phyloP scores from a whole-genome alignment of 2,329 filamentous ascomycete species.

The Thelonectria rubi region DNA sequence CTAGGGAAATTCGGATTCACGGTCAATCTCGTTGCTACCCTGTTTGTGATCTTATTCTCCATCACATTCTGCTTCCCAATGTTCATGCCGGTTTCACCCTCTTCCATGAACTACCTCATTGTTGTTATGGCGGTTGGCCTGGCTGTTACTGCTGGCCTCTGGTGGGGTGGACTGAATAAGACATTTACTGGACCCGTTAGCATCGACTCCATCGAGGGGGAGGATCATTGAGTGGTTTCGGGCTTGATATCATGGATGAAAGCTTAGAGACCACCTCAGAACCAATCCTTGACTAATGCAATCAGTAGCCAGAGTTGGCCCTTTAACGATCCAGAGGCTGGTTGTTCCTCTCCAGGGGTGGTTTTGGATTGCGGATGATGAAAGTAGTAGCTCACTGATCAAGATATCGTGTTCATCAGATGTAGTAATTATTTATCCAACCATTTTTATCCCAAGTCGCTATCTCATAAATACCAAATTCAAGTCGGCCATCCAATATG shows the following conservation, averaged over 20 bases:
- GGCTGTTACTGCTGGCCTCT: constrained; percentile 28
- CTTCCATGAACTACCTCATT: constrained; percentile 41
- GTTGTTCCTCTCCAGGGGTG: neutral
- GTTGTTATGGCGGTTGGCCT: constrained; percentile 39
- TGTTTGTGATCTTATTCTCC: constrained; percentile 37
- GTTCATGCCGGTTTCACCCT: constrained; percentile 28
- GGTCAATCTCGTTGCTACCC: constrained; percentile 32
- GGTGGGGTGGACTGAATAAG: constrained; percentile 33
- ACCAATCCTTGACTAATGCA: too few species aligned
- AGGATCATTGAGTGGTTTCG: constrained; percentile 12
- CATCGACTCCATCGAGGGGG: constrained; percentile 18
- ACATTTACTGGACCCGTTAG: constrained; percentile 33
- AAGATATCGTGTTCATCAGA: too few species aligned
- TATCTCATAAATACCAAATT: too few species aligned
- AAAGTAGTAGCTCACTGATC: too few species aligned
- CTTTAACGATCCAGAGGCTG: too few species aligned
- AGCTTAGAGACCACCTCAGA: too few species aligned
- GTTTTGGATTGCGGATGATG: too few species aligned
- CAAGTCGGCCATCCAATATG: neutral
- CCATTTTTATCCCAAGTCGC: neutral
- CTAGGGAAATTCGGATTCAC: constrained; percentile 38
- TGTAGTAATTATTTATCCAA: neutral
- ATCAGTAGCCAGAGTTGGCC: too few species aligned
- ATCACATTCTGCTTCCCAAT: constrained; percentile 39
- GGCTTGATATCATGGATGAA: too few species aligned